A percentile compares a stretch with the other conserved stretches of the same genome.
Conservation (phyloP, 331 rosid species). For the Erythrophleum ivorense region DNA sequence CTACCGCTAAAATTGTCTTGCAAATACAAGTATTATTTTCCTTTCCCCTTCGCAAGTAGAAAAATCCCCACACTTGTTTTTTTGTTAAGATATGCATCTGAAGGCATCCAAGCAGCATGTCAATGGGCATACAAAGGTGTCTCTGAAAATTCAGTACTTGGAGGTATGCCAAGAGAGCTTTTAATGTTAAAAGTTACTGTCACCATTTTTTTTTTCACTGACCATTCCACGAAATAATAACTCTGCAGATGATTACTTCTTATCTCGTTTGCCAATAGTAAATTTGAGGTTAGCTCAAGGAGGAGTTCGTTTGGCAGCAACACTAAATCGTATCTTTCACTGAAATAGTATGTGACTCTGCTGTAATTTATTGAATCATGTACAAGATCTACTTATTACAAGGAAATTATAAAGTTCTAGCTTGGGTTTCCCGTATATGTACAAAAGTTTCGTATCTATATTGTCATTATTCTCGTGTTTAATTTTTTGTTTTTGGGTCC, state of each 20-base stretch:
- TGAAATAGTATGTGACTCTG: conserved; percentile 3
- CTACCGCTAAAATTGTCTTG: background rate
- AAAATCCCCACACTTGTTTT: background rate
- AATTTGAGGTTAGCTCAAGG: conserved; percentile 76
- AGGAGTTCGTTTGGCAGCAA: conserved; percentile 86
- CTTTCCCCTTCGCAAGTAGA: no score
- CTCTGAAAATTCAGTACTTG: conserved; percentile 57
- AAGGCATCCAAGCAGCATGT: conserved; percentile 75
- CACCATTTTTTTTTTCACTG: background rate
- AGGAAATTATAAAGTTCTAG: background rate
- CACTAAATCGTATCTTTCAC: conserved; percentile 69
- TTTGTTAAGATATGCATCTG: conserved; percentile 75
- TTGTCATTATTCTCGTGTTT: background rate
- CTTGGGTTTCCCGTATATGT: background rate
- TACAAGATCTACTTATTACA: background rate
- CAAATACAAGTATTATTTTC: background rate
- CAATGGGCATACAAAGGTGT: conserved; percentile 77
- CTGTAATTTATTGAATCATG: conserved; percentile 17
- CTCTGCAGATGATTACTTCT: conserved; percentile 76
- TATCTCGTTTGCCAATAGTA: conserved; percentile 66
- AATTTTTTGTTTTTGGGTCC: background rate
- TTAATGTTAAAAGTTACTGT: background rate
- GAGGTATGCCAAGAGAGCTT: conserved; percentile 50
- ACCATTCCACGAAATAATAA: background rate
- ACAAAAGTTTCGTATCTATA: background rate